These are phyloP conservation scores for Rhexocercosporidium sp. DNA, from an alignment of 2,329 filamentous ascomycete species.

Conservation along the genomic window DNA sequence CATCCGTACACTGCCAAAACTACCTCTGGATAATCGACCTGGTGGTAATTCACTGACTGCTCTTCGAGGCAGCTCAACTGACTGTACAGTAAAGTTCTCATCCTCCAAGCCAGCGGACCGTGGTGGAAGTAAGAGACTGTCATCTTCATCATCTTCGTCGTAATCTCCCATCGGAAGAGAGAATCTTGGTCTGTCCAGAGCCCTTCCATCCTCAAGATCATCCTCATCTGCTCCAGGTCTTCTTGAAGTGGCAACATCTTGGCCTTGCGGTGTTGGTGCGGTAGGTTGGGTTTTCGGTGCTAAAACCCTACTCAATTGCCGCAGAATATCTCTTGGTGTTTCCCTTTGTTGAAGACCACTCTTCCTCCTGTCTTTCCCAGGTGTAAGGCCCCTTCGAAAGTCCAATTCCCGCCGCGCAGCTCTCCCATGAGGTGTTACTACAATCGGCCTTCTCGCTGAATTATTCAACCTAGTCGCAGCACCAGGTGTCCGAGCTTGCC, in stretches of 20 bases:
- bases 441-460: constrained; percentile 35
- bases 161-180: constrained; percentile 59
- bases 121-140: constrained; percentile 56
- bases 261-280: constrained; percentile 37
- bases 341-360: constrained; percentile 62
- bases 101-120: constrained; percentile 59
- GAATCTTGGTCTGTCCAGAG: constrained; percentile 58
- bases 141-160: constrained; percentile 55
- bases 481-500: constrained; percentile 36
- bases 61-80: constrained; percentile 64
- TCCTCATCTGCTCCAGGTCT: constrained; percentile 39
- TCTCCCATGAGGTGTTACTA: constrained; percentile 62
- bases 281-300: constrained; percentile 49
- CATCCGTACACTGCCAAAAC: constrained; percentile 56
- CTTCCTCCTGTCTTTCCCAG: constrained; percentile 61
- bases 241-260: constrained; percentile 14
- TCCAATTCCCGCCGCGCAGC: constrained; percentile 64
- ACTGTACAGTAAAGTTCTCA: constrained; percentile 62
- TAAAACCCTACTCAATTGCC: constrained; percentile 59
- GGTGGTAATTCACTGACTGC: constrained; percentile 53
- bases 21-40: constrained; percentile 52
- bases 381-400: constrained; percentile 65
- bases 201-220: constrained; percentile 47
- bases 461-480: constrained; percentile 29
- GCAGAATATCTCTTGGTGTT: constrained; percentile 58